A percentile compares a stretch with the other conserved stretches of the same genome.
Evolutionary conservation across 2,329 filamentous ascomycete genomes (phyloP).

Genomic region (Colletotrichum sidae): DNA sequence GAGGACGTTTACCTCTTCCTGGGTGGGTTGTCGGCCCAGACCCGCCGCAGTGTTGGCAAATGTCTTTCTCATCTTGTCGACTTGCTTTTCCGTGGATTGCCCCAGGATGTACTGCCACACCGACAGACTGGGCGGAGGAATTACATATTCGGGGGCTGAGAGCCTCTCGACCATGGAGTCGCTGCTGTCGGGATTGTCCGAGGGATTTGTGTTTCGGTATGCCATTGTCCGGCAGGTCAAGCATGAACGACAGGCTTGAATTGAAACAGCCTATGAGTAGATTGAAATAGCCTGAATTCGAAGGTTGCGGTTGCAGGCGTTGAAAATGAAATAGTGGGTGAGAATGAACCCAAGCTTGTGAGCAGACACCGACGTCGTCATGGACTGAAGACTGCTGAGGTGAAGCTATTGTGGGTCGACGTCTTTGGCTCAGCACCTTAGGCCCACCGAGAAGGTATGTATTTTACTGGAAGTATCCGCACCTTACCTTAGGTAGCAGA

Average conservation of each 20-base stretch:
- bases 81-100: constrained; percentile 8
- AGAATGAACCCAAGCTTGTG: no score
- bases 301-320: not conserved
- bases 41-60: not conserved
- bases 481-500: no score
- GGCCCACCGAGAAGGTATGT: no score
- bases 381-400: constrained; percentile 6
- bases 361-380: constrained; percentile 19
- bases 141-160: constrained; percentile 8
- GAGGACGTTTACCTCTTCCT: constrained; percentile 51
- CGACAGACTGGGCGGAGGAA: constrained; percentile 15
- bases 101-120: constrained; percentile 15
- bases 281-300: no score
- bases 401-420: constrained; percentile 26
- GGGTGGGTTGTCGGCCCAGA: constrained; percentile 45
- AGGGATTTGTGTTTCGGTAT: no score
- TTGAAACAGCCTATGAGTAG: not conserved
- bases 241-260: constrained; percentile 9
- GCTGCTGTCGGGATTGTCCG: not conserved
- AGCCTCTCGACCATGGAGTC: constrained; percentile 7
- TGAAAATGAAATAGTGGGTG: not conserved
- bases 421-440: no score
- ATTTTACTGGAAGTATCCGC: no score
- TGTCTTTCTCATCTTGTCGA: constrained; percentile 1
- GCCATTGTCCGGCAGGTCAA: no score